Evolutionary conservation across 495 filamentous ascomycete genomes (phyloP).

Genomic region (Astrocystis sublimbata): DNA sequence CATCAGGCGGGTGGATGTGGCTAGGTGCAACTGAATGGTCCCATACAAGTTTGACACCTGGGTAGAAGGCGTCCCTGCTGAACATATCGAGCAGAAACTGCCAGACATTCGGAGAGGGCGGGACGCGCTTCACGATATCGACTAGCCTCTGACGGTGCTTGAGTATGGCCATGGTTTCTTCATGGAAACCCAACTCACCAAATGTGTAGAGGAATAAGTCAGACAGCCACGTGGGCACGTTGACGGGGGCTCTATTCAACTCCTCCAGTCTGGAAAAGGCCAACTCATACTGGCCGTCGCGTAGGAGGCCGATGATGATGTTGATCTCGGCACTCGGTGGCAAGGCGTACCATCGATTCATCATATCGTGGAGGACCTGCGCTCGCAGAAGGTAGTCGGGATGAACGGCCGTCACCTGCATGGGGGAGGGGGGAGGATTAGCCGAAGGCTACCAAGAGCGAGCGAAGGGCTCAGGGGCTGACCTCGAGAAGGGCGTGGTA

Average conservation of each 20-base stretch:
- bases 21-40: slow-evolving; percentile 62
- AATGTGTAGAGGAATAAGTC: slow-evolving; percentile 71
- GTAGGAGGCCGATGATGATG: slow-evolving; percentile 70
- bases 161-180: slow-evolving; percentile 70
- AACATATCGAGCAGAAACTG: slow-evolving; percentile 70
- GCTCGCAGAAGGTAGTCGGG: slow-evolving; percentile 78
- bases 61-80: slow-evolving; percentile 45
- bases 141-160: slow-evolving; percentile 50
- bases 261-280: slow-evolving; percentile 71
- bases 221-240: slow-evolving; percentile 68
- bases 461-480: slow-evolving; percentile 19
- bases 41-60: slow-evolving; percentile 54
- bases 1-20: slow-evolving; percentile 65
- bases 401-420: slow-evolving; percentile 73
- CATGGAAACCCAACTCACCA: slow-evolving; percentile 67
- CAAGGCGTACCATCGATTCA: slow-evolving; percentile 67
- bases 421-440: slow-evolving; percentile 20
- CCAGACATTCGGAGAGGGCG: slow-evolving; percentile 54
- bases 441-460: slow-evolving; percentile 2
- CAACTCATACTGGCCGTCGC: slow-evolving; percentile 79
- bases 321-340: slow-evolving; percentile 64
- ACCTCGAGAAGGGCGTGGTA: slow-evolving; percentile 76
- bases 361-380: slow-evolving; percentile 69
- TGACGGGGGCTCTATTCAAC: slow-evolving; percentile 59
- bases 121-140: slow-evolving; percentile 41